Percentiles rank a stretch among this genome's conserved stretches.
Evolutionary conservation across 2,329 filamentous ascomycete species (phyloP).

Genomic region (Emmonsiellopsis sp.): DNA sequence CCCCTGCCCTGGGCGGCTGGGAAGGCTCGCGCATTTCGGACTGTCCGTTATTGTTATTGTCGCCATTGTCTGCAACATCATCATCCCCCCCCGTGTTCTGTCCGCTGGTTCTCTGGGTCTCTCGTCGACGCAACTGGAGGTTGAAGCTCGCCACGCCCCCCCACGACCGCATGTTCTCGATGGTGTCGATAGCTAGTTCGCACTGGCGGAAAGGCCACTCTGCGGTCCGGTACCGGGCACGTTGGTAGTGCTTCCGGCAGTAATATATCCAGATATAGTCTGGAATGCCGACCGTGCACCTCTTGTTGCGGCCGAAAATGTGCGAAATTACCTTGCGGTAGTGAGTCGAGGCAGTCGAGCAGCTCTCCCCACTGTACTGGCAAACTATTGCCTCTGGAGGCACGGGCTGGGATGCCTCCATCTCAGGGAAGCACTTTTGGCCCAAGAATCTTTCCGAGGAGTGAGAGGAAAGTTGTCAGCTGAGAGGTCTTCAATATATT

Average conservation of each 20-base stretch:
- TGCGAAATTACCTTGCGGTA: constrained; percentile 70
- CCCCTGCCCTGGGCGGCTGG: neutral
- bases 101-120: constrained; percentile 21
- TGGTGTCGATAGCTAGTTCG: constrained; percentile 53
- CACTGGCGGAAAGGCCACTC: constrained; percentile 53
- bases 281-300: constrained; percentile 61
- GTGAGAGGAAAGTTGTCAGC: neutral
- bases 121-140: constrained; percentile 54
- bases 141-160: constrained; percentile 51
- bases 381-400: constrained; percentile 1
- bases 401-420: neutral
- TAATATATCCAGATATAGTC: constrained; percentile 62
- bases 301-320: constrained; percentile 75
- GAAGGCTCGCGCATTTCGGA: neutral
- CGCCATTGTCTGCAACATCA: neutral
- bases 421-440: neutral
- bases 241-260: constrained; percentile 77
- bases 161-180: constrained; percentile 56
- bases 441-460: neutral
- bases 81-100: neutral
- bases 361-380: constrained; percentile 13
- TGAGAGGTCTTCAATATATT: too few species aligned
- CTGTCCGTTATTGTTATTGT: neutral
- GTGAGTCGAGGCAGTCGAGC: constrained; percentile 30
- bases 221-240: constrained; percentile 56